phyloP scores from a whole-genome alignment of 2,329 filamentous ascomycete genomes.

The Aquanectria penicillioides region DNA sequence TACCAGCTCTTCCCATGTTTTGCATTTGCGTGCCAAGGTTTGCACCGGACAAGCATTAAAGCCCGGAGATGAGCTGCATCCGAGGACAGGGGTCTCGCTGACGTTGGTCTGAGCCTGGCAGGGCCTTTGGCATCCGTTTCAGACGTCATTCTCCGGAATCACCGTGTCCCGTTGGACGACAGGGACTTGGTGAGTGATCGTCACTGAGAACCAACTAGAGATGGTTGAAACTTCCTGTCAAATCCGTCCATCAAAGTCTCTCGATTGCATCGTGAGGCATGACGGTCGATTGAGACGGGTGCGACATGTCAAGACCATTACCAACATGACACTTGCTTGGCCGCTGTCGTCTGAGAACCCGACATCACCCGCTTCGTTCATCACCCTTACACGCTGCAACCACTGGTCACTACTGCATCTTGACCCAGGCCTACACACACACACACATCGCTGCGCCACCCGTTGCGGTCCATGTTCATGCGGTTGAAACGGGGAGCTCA shows the following conservation, averaged over 20 bases:
- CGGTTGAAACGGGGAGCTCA: conserved; percentile 12
- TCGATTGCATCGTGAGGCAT: too few species aligned
- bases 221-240: too few species aligned
- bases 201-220: too few species aligned
- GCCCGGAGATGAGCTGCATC: conserved; percentile 41
- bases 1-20: conserved; percentile 7
- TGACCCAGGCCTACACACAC: not conserved
- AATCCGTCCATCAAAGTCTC: too few species aligned
- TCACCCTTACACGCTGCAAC: not conserved
- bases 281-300: too few species aligned
- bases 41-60: conserved; percentile 34
- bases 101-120: conserved; percentile 43
- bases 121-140: conserved; percentile 36
- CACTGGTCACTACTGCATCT: not conserved
- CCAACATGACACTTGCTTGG: not conserved
- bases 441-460: conserved; percentile 26
- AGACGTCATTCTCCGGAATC: conserved; percentile 41
- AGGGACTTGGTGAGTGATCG: not conserved
- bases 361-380: conserved; percentile 7
- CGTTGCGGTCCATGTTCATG: conserved; percentile 17
- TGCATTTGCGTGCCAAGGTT: conserved; percentile 8
- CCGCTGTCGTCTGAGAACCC: not conserved
- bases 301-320: too few species aligned
- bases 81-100: conserved; percentile 39
- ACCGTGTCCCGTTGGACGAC: conserved; percentile 27